A percentile compares a stretch with the other conserved stretches of the same genome.
Conservation (phyloP, 139 green algal species). For the Auxenochlorella pyrenoidosa region DNA sequence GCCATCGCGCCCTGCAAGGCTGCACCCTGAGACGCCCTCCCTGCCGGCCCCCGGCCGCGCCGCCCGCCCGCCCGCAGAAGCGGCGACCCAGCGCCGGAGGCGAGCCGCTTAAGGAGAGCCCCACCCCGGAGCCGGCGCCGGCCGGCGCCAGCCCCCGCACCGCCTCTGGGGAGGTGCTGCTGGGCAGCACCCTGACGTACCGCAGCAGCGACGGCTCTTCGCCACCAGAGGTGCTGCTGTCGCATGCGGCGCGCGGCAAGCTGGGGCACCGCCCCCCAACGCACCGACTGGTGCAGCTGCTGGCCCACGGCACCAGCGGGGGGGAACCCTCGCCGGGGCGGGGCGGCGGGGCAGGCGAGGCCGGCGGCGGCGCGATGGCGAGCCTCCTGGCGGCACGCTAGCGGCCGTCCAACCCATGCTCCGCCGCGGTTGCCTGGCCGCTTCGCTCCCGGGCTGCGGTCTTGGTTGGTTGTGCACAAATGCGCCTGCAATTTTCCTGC, state of each 20-base stretch:
- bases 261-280: background rate
- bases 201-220: too few relatives aligned
- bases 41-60: background rate
- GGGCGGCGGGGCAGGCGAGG: too few relatives aligned
- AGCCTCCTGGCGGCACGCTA: too few relatives aligned
- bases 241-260: background rate
- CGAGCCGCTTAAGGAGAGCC: background rate
- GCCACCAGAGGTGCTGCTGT: background rate
- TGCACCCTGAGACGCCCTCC: background rate
- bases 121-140: background rate
- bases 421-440: too few relatives aligned
- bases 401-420: too few relatives aligned
- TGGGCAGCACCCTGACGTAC: background rate
- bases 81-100: background rate
- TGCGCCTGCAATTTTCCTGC: too few relatives aligned
- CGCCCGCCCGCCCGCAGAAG: conserved; percentile 1
- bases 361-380: too few relatives aligned
- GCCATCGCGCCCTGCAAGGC: background rate
- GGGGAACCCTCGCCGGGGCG: too few relatives aligned
- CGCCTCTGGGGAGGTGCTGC: background rate
- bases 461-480: too few relatives aligned
- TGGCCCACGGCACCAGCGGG: background rate
- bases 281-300: background rate
- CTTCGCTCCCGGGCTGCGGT: too few relatives aligned
- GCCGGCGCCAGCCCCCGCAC: background rate